Percentiles rank a stretch among this genome's conserved stretches.
Evolutionary conservation across 306 rosid genomes (phyloP).

Genomic region (Argentina anserina): DNA sequence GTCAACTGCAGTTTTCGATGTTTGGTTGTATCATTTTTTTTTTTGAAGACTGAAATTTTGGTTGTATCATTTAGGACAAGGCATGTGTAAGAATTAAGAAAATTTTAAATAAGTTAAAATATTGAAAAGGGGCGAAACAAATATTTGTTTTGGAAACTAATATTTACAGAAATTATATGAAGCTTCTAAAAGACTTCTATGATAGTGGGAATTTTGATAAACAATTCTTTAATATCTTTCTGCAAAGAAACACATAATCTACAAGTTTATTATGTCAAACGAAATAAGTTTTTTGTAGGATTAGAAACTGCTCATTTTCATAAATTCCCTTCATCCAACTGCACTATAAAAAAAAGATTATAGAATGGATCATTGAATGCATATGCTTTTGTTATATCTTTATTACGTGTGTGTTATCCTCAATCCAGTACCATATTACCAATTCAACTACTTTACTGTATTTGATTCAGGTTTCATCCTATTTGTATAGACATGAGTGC

Average conservation of each 20-base stretch:
- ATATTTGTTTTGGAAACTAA: not conserved
- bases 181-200: no score
- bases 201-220: no score
- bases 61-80: not conserved
- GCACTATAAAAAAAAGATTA: not conserved
- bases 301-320: not conserved
- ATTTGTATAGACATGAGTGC: constrained; percentile 96
- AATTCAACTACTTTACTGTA: constrained; percentile 37
- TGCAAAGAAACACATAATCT: no score
- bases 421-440: constrained; percentile 6
- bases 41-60: no score
- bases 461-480: constrained; percentile 97
- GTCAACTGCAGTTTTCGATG: no score
- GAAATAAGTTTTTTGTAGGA: no score
- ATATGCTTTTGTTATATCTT: not conserved
- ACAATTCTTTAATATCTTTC: no score
- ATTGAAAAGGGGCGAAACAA: no score
- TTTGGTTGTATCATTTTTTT: not conserved
- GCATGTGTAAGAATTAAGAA: no score
- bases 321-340: not conserved
- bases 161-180: no score
- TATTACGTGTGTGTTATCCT: not conserved
- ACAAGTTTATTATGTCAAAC: no score
- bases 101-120: no score
- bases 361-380: not conserved